Conservation (phyloP, 805 yeast species). For the Candida tammaniensis region DNA sequence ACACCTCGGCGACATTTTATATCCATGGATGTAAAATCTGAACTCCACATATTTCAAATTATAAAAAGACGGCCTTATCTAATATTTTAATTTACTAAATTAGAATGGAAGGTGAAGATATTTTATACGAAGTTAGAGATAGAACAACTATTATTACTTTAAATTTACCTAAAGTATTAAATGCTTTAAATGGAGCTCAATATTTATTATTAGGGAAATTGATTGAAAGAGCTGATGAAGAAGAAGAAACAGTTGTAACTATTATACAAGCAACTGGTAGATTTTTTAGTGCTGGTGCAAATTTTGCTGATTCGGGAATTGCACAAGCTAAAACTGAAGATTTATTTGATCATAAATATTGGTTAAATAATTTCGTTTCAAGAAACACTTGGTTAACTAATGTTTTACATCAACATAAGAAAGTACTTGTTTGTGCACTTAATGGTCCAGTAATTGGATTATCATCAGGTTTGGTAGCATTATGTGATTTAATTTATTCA, state of each 20-base stretch:
- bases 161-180: slow-evolving; percentile 57
- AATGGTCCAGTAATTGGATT: slow-evolving; percentile 90
- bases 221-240: slow-evolving; percentile 60
- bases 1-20: too few species aligned
- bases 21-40: too few species aligned
- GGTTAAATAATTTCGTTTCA: slow-evolving; percentile 61
- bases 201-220: slow-evolving; percentile 58
- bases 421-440: slow-evolving; percentile 67
- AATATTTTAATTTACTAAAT: too few species aligned
- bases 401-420: slow-evolving; percentile 65
- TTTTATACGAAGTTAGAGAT: slow-evolving; percentile 43
- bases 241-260: slow-evolving; percentile 61
- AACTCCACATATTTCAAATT: too few species aligned
- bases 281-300: slow-evolving; percentile 84
- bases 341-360: slow-evolving; percentile 37
- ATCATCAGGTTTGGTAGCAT: slow-evolving; percentile 67
- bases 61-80: too few species aligned
- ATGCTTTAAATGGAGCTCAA: slow-evolving; percentile 66
- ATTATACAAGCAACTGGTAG: slow-evolving; percentile 68
- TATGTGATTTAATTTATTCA: slow-evolving; percentile 75
- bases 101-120: slow-evolving; percentile 17
- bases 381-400: slow-evolving; percentile 70
- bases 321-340: slow-evolving; percentile 26
- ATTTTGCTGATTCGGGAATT: slow-evolving; percentile 45
- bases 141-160: slow-evolving; percentile 62